These are phyloP conservation scores for Bipolaris sorokiniana DNA, from an alignment of 2,329 filamentous ascomycete genomes.

Conservation along the genomic window DNA sequence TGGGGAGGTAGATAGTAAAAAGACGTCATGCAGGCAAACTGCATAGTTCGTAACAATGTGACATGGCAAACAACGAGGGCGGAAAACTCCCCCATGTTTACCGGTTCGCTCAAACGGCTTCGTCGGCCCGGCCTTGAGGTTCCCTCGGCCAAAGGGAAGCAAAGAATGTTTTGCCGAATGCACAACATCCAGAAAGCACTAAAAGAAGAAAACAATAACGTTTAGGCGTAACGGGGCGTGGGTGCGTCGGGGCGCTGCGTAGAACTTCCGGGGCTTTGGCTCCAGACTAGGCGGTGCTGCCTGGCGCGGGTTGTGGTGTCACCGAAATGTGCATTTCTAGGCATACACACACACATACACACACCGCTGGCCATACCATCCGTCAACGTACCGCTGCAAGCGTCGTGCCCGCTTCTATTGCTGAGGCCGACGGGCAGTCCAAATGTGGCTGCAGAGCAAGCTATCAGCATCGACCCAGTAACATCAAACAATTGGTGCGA, in stretches of 20 bases:
- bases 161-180: slow-evolving; percentile 11
- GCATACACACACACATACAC: slow-evolving; percentile 9
- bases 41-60: not conserved
- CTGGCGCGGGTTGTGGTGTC: slow-evolving; percentile 14
- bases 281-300: slow-evolving; percentile 13
- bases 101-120: not conserved
- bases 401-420: slow-evolving; percentile 37
- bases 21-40: not conserved
- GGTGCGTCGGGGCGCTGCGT: slow-evolving; percentile 9
- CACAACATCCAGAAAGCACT: slow-evolving; percentile 6
- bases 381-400: slow-evolving; percentile 22
- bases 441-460: slow-evolving; percentile 53
- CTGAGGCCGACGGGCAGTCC: slow-evolving; percentile 55
- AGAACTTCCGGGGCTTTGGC: slow-evolving; percentile 2
- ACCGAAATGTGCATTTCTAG: slow-evolving; percentile 12
- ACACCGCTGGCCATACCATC: slow-evolving; percentile 18
- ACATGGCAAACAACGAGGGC: not conserved
- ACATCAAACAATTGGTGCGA: slow-evolving; percentile 36
- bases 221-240: slow-evolving; percentile 11
- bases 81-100: not conserved
- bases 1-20: slow-evolving; percentile 11
- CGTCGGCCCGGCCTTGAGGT: not conserved
- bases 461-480: slow-evolving; percentile 34
- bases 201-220: not conserved
- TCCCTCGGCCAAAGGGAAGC: slow-evolving; percentile 1